Conservation (phyloP, 805 yeast species). For the Starmerella asiatica region DNA sequence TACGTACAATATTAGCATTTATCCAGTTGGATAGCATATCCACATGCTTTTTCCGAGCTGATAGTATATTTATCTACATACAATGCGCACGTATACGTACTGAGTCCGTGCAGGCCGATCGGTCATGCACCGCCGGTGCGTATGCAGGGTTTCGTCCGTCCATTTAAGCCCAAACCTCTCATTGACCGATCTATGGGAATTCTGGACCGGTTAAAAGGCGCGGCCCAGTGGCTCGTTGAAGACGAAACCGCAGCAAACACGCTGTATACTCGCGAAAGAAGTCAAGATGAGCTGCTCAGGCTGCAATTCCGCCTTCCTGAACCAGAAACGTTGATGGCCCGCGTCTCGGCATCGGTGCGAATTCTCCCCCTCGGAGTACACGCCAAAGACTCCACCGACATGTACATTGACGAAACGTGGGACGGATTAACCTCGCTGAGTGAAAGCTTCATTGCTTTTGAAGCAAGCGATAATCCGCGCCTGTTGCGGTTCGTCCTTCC, state of each 20-base stretch:
- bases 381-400: constrained; percentile 8
- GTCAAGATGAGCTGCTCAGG: constrained; percentile 60
- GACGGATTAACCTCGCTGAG: constrained; percentile 63
- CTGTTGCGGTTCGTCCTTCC: constrained; percentile 60
- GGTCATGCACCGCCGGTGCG: no score
- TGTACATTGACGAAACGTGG: constrained; percentile 25
- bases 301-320: constrained; percentile 57
- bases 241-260: constrained; percentile 16
- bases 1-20: no score
- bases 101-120: no score
- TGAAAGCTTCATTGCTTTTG: constrained; percentile 60
- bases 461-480: constrained; percentile 53
- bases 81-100: no score
- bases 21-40: no score
- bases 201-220: constrained; percentile 17
- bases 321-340: constrained; percentile 55
- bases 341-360: constrained; percentile 29
- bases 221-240: constrained; percentile 18
- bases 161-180: no score
- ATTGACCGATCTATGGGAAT: constrained; percentile 22
- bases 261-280: constrained; percentile 29
- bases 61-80: no score
- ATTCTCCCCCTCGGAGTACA: constrained; percentile 16
- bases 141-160: no score
- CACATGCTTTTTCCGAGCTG: no score